Evolutionary conservation across 1,284 basidiomycete genomes (phyloP).

Genomic region (Tylopilus orsonianus): DNA sequence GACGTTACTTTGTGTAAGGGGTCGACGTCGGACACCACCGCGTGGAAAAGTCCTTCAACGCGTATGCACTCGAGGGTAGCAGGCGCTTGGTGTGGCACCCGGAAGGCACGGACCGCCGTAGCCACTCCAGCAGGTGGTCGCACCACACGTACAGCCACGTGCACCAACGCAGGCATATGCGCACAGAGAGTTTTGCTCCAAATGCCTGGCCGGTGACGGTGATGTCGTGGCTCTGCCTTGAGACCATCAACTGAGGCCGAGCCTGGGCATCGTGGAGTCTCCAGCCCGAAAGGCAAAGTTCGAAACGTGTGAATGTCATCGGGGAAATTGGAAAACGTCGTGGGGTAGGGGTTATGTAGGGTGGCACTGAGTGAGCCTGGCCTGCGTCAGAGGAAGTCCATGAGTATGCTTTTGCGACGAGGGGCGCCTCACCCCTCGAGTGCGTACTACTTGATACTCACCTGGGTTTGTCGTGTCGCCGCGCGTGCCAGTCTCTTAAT

Average conservation of each 20-base stretch:
- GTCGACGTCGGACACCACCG: conserved; percentile 1
- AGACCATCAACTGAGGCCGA: conserved; percentile 26
- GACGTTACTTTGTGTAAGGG: neutral
- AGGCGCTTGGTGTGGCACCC: neutral
- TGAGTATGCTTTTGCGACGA: neutral
- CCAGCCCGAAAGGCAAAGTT: conserved; percentile 27
- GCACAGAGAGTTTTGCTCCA: conserved; percentile 25
- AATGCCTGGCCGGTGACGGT: conserved; percentile 29
- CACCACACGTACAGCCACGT: conserved; percentile 22
- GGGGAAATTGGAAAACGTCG: conserved; percentile 1
- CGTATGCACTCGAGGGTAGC: neutral
- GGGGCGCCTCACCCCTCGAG: neutral
- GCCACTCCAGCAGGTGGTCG: conserved; percentile 7
- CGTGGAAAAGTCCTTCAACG: conserved; percentile 9
- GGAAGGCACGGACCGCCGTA: conserved; percentile 4
- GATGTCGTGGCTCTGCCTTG: conserved; percentile 27
- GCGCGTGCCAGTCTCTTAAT: neutral
- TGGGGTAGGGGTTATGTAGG: neutral
- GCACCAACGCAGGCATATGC: conserved; percentile 27
- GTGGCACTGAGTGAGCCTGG: neutral
- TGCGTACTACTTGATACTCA: conserved; percentile 1
- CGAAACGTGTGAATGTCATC: conserved; percentile 31
- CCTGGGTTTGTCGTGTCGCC: conserved; percentile 5
- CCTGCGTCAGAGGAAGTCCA: conserved; percentile 11
- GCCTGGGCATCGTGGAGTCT: conserved; percentile 24